Base-by-base conservation (phyloP, 192 early-diverging fungal genomes). In the Entomortierella parvispora region DNA sequence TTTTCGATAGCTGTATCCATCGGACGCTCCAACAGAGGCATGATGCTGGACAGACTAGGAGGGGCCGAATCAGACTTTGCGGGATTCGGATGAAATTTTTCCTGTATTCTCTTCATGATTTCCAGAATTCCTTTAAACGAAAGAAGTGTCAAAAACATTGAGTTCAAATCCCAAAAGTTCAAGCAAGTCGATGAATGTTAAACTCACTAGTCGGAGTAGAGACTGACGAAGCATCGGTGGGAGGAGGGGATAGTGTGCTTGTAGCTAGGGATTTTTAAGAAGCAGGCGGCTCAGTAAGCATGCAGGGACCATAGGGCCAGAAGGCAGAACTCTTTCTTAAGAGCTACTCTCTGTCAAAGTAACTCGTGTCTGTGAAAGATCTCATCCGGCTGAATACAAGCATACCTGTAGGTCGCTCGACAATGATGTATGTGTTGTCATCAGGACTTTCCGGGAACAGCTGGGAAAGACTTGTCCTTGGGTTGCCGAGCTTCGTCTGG, bases 361-460 rank as follows among this genome's bases (percentile, higher is more conserved):
- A n/a, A n/a, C n/a, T 60, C 46, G 28, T 26, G 58, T 45, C 44
- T 9, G 44, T 45, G 58, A 45, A 18, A 31, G 48, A 60, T 22
- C 58, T 47, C n/a, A n/a, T 54, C 52, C 29, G 22, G 40, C 12
- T 54, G 46, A 54, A 46, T 33, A 45, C 45, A 20, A 45, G 10
- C 63, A 55, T 65, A 55, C 63, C 52, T 55, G 42, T 37, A 52
- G 63, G 63, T 55, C 46, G 65, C 54, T 47, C 54, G 9, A n/a
- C n/a, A n/a, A n/a, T n/a, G n/a, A n/a, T n/a, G n/a, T n/a, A n/a
- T n/a, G n/a, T n/a, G n/a, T n/a, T n/a, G n/a, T n/a, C n/a, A n/a
- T n/a, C n/a, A n/a, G n/a, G n/a, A n/a, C n/a, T n/a, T n/a, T n/a
- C n/a, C 47, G 14, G 7, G 40, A 18, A 56, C 54, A 52, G 7